Conservation (phyloP, 257 asterid genomes). For the Solanum pinnatisectum region DNA sequence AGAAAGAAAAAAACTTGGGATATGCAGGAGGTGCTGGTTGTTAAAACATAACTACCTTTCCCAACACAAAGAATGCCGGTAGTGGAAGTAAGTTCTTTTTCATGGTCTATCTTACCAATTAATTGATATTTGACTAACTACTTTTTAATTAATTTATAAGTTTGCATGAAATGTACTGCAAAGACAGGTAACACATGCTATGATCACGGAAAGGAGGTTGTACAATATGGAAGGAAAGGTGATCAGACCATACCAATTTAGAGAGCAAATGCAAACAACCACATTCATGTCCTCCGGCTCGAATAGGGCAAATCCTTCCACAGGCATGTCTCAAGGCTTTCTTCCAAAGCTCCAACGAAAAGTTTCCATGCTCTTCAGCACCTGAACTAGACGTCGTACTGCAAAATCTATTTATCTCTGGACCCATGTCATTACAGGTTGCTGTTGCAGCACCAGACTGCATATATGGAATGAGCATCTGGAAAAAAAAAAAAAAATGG, state of each 20-base stretch:
- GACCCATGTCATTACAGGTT: conserved; percentile 11
- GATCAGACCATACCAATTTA: conserved; percentile 44
- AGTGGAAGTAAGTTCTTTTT: background rate
- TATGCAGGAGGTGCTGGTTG: background rate
- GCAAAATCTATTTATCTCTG: background rate
- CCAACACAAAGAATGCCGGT: background rate
- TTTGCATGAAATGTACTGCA: background rate
- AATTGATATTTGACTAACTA: background rate
- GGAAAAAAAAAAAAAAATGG: conserved; percentile 2
- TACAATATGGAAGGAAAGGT: background rate
- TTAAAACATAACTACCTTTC: background rate
- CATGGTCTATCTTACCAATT: background rate
- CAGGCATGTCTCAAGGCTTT: conserved; percentile 89
- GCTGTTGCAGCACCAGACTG: conserved; percentile 49
- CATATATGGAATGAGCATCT: conserved; percentile 94
- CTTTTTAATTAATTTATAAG: background rate
- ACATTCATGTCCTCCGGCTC: conserved; percentile 63
- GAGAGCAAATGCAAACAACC: conserved; percentile 81
- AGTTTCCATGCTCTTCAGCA: conserved; percentile 54
- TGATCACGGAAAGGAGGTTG: background rate
- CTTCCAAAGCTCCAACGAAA: conserved; percentile 75
- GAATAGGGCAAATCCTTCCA: conserved; percentile 85
- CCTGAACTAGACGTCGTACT: conserved; percentile 36
- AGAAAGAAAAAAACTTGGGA: background rate
- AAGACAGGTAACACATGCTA: background rate